Evolutionary conservation across 371 early-diverging fungal genomes (phyloP).

Genomic region (Chytridiales sp.): DNA sequence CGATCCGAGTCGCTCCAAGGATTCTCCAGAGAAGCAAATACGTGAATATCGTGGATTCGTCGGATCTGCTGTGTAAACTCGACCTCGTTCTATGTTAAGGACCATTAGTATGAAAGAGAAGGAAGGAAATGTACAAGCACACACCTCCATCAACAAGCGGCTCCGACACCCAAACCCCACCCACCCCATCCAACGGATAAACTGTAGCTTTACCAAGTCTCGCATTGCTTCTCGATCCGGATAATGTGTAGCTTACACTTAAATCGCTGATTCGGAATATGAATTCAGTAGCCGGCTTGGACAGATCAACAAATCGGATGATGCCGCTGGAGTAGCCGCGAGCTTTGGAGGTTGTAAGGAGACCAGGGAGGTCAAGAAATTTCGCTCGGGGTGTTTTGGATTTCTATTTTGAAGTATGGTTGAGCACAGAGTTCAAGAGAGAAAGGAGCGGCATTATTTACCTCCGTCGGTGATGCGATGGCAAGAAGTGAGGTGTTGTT

Average conservation of each 20-base stretch:
- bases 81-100: neutral
- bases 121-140: neutral
- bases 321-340: conserved; percentile 30
- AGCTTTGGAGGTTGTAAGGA: conserved; percentile 13
- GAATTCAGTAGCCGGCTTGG: neutral
- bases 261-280: neutral
- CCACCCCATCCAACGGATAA: neutral
- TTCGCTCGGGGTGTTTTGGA: conserved; percentile 6
- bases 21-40: neutral
- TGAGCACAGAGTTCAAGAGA: conserved; percentile 1
- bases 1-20: conserved; percentile 13
- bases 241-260: neutral
- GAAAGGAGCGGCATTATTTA: neutral
- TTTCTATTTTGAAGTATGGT: conserved; percentile 3
- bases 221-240: conserved; percentile 21
- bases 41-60: conserved; percentile 4
- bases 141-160: conserved; percentile 23
- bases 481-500: neutral
- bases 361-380: conserved; percentile 33
- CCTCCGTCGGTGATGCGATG: conserved; percentile 16
- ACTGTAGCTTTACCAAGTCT: conserved; percentile 17
- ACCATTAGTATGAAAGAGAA: neutral
- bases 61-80: conserved; percentile 2
- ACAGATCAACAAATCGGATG: conserved; percentile 10
- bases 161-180: conserved; percentile 18